Evolutionary conservation across 768 basidiomycete genomes (phyloP).

Genomic region (Lepiota venenata): DNA sequence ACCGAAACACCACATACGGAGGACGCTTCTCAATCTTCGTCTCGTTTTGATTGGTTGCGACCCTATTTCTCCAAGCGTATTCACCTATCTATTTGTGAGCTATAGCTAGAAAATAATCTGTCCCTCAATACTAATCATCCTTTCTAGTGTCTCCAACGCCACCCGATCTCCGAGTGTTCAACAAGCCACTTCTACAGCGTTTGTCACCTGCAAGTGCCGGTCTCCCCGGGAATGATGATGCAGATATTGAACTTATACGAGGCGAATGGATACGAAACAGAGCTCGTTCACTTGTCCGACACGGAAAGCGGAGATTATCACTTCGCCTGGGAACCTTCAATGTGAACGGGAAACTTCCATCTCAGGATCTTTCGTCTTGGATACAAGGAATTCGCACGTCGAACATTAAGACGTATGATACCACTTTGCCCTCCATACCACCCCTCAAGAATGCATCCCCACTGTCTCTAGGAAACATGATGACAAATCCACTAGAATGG

Average conservation of each 20-base stretch:
- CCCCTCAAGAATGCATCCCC: constrained; percentile 33
- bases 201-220: constrained; percentile 66
- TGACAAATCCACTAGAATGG: constrained; percentile 22
- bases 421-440: constrained; percentile 21
- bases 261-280: constrained; percentile 59
- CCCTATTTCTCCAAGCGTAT: constrained; percentile 34
- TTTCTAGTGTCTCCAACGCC: constrained; percentile 38
- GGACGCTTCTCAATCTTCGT: constrained; percentile 26
- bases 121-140: neutral
- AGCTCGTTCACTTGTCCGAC: constrained; percentile 34
- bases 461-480: constrained; percentile 27
- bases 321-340: constrained; percentile 81
- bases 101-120: neutral
- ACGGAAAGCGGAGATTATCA: constrained; percentile 29
- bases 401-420: neutral
- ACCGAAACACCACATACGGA: constrained; percentile 19
- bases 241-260: constrained; percentile 55
- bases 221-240: constrained; percentile 52
- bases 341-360: constrained; percentile 74
- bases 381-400: constrained; percentile 31
- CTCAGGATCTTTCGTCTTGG: constrained; percentile 71
- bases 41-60: constrained; percentile 43
- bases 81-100: constrained; percentile 27
- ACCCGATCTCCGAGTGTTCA: constrained; percentile 52
- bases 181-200: constrained; percentile 44